A percentile compares a stretch with the other conserved stretches of the same genome.
Evolutionary conservation across 352 stramenopile species (phyloP).

Genomic region (Phytophthora tentaculata): DNA sequence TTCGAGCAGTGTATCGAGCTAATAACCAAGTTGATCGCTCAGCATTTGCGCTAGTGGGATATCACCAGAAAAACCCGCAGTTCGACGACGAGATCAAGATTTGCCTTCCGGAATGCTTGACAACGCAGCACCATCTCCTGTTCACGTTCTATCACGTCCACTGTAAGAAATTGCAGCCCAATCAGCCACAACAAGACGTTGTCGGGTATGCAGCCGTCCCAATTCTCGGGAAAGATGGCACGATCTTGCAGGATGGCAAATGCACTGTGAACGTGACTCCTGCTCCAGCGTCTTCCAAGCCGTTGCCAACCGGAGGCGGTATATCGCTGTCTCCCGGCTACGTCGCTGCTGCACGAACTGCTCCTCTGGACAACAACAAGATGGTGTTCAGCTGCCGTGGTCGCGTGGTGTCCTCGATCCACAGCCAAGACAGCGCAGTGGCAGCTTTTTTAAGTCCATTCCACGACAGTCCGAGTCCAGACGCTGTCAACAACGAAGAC

Average conservation of each 20-base stretch:
- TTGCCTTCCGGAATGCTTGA: slow-evolving; percentile 59
- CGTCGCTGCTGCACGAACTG: slow-evolving; percentile 36
- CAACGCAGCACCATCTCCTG: slow-evolving; percentile 56
- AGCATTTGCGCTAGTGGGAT: slow-evolving; percentile 64
- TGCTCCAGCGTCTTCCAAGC: slow-evolving; percentile 28
- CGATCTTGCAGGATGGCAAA: slow-evolving; percentile 54
- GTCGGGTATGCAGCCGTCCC: slow-evolving; percentile 61
- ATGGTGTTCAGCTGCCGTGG: slow-evolving; percentile 55
- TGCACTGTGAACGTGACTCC: slow-evolving; percentile 50
- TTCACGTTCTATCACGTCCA: slow-evolving; percentile 87
- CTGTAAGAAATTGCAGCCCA: slow-evolving; percentile 74
- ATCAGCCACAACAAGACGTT: slow-evolving; percentile 71
- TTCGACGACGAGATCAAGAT: slow-evolving; percentile 84
- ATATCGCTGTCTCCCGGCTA: slow-evolving; percentile 55
- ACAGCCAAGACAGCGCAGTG: slow-evolving; percentile 61
- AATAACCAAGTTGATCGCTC: slow-evolving; percentile 36
- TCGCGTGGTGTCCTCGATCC: slow-evolving; percentile 57
- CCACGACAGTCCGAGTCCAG: slow-evolving; percentile 25
- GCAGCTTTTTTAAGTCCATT: slow-evolving; percentile 59
- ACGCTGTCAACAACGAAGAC: slow-evolving; percentile 32
- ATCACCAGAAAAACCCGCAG: slow-evolving; percentile 79
- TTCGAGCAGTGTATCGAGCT: slow-evolving; percentile 45
- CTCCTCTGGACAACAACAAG: slow-evolving; percentile 37
- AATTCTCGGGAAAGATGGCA: slow-evolving; percentile 54
- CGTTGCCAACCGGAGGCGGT: slow-evolving; percentile 12